phyloP scores from a whole-genome alignment of 106 monocot species.

The Chionographis japonica region DNA sequence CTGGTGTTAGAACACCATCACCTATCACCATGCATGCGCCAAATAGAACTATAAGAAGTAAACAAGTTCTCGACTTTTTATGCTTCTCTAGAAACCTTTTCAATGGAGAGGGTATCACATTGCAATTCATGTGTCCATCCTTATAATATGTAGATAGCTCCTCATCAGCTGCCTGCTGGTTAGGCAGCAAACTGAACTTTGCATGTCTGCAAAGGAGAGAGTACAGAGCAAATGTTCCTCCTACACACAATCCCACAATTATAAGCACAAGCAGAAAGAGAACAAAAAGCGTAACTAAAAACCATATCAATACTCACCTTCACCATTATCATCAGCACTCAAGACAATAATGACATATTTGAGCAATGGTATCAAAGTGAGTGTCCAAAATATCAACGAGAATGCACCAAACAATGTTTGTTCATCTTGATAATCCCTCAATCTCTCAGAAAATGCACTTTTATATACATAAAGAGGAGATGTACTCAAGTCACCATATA shows the following conservation, averaged over 20 bases:
- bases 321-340: constrained; percentile 65
- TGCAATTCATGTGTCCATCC: constrained; percentile 13
- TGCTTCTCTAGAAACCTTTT: constrained; percentile 64
- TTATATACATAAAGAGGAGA: constrained; percentile 60
- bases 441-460: constrained; percentile 40
- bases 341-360: constrained; percentile 48
- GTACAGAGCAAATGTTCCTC: constrained; percentile 62
- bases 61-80: constrained; percentile 36
- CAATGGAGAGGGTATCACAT: constrained; percentile 24
- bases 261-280: not conserved
- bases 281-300: not conserved
- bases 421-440: constrained; percentile 30
- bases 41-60: constrained; percentile 59
- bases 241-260: constrained; percentile 8
- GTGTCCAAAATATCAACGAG: constrained; percentile 57
- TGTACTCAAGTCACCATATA: constrained; percentile 56
- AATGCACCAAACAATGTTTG: constrained; percentile 40
- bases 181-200: constrained; percentile 59
- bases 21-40: constrained; percentile 75
- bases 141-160: constrained; percentile 59
- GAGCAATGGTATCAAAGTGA: constrained; percentile 42
- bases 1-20: constrained; percentile 64
- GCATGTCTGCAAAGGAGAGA: constrained; percentile 70
- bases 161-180: constrained; percentile 69
- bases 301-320: constrained; percentile 28